Base-by-base conservation (phyloP, 2,329 filamentous ascomycete species). In the Fusarium hainanense region DNA sequence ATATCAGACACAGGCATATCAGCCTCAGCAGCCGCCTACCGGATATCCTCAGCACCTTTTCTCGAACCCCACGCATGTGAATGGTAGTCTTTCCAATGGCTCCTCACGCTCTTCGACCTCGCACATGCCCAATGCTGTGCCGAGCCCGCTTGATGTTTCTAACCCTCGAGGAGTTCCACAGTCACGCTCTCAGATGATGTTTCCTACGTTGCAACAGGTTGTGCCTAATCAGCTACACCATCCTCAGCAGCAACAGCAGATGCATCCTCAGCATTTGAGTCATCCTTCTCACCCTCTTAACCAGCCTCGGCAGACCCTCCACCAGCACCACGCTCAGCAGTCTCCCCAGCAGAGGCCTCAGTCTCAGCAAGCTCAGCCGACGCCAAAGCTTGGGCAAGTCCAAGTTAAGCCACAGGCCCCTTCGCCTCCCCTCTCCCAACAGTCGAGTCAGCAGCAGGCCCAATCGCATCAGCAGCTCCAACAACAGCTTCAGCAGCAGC, bases 31-130 rank as follows among this genome's bases (percentile, higher is more conserved):
- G 72, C 80, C 82, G 28, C 79, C 83, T 18, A 81, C 83, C 64
- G 79, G 79, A 62, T 88, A 87, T 68, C 77, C 84, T 21, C 85
- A 86, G 69, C 85, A 87, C 68, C 79, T 89, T 65, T 89, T 87
- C 77, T 78, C 81, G 73, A 82, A 79, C 49, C 78, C 84, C 23
- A 80, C 81, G 23, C 77, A 84, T 47, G 79, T 85, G 80, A 75
- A 84, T 80, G 73, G 82, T 62, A 85, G 80, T 69, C 80, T 87
- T 56, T 77, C 82, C 66, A 85, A 83, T 77, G 80, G 85, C 57
- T 73, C 85, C 74, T 84, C 83, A 68, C 80, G 80, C 71, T 68
- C 80, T 20, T 80, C 83, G 32, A 81, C 80, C 60, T 74, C 80
- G 54, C 85, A 85, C 71, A 79, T 85, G 63, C 79, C 85, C 62